Evolutionary conservation across 2,329 filamentous ascomycete species (phyloP), one percentile per base, ranked within the genome.

Genomic region (Xylaria sp.): DNA sequence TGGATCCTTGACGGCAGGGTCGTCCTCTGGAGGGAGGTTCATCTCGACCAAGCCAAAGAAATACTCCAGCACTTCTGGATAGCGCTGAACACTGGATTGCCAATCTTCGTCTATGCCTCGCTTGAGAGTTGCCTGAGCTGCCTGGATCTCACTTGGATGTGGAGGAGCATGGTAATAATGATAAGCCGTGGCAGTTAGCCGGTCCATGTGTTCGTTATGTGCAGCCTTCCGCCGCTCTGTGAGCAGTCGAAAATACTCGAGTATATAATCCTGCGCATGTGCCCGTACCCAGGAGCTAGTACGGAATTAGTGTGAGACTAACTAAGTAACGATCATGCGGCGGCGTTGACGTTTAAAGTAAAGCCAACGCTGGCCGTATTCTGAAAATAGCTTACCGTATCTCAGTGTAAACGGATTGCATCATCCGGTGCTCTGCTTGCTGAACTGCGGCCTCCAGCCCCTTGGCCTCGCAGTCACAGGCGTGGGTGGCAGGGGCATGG

Each of bases 31-130:
- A 0, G 92, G 92, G 4, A 93, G 80, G 25, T 84, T 87, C 68
- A 94, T 78, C 64, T 90, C 87, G 44, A 94, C 90, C 46, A 94
- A 83, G 68, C 88, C 85, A 80, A 91, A 94, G 78, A 92, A 94
- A 80, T 94, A 94, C 80, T 94, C 90, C 64, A 95, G 83, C n/a
- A 94, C 90, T 77, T 94, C 91, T 4, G 92, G 92, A 75, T 94
- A 95, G 64, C 90, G 87, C 75, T 93, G 88, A 48, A 94, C 92
- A 57, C 90, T 91, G 37, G 88, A 85, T 75, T 90, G 88, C 92
- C 92, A 95, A 81, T 94, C 92, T 70, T 92, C 90, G 75, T 94
- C 91, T 75, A 94, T 91, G 70, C 91, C 91, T 59, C 88, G 86
- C 80, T 93, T 93, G 70, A 93, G 84, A 58, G 86, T 85, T 18